phyloP scores from a whole-genome alignment of 345 rosid genomes.

The Abelmoschus esculentus region DNA sequence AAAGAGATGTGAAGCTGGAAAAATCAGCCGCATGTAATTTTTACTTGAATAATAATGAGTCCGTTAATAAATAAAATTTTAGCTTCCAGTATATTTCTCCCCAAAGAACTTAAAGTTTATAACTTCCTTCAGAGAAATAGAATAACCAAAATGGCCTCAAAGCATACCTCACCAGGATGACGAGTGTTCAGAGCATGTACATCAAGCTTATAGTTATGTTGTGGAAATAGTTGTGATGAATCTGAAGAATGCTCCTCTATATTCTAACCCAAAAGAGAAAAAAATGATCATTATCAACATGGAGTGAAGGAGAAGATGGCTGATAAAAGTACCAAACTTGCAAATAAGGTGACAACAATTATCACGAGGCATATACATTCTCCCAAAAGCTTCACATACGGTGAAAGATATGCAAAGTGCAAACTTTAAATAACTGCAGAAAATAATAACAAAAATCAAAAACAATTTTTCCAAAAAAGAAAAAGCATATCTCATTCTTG shows the following conservation, averaged over 20 bases:
- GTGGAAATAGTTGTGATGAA: slow-evolving; percentile 80
- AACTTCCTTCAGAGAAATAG: background rate
- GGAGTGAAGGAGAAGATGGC: slow-evolving; percentile 3
- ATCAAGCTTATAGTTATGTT: slow-evolving; percentile 95
- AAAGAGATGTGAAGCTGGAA: background rate
- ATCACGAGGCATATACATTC: background rate
- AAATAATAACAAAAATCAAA: background rate
- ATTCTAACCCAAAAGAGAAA: slow-evolving; percentile 43
- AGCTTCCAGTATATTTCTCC: background rate
- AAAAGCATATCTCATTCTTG: slow-evolving; percentile 67
- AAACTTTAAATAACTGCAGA: background rate
- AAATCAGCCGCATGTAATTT: background rate
- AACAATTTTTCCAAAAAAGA: background rate
- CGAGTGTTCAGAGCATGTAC: slow-evolving; percentile 74
- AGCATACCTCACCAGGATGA: slow-evolving; percentile 87
- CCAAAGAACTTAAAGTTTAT: background rate
- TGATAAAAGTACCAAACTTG: background rate
- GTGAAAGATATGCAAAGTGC: background rate
- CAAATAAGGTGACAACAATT: background rate
- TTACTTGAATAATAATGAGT: background rate
- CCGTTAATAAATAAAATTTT: background rate
- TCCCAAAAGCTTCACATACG: background rate
- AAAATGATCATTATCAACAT: slow-evolving; percentile 11
- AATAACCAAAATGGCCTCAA: slow-evolving; percentile 6
- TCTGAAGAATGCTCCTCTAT: slow-evolving; percentile 65